phyloP scores from a whole-genome alignment of 805 yeast species.

The Saccharomyces kudriavzevii region DNA sequence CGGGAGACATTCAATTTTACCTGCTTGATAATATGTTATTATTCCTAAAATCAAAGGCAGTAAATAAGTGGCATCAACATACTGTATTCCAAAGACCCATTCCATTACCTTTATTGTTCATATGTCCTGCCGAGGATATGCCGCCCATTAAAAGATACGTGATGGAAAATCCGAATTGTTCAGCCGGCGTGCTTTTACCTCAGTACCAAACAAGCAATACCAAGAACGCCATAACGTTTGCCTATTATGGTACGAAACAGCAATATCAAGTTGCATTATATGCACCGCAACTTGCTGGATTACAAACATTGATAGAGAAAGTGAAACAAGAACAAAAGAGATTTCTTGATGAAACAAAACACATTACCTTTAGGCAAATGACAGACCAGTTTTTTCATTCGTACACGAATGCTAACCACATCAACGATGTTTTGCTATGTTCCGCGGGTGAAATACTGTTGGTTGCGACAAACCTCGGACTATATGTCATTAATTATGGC shows the following conservation, averaged over 20 bases:
- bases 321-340: conserved; percentile 68
- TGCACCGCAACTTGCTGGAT: conserved; percentile 41
- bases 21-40: conserved; percentile 77
- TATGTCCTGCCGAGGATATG: conserved; percentile 66
- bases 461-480: conserved; percentile 84
- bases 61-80: conserved; percentile 79
- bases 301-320: conserved; percentile 68
- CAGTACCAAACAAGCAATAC: conserved; percentile 11
- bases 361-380: conserved; percentile 64
- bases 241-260: conserved; percentile 26
- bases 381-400: conserved; percentile 65
- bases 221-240: conserved; percentile 19
- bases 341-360: conserved; percentile 60
- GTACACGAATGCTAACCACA: conserved; percentile 42
- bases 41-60: conserved; percentile 75
- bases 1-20: conserved; percentile 71
- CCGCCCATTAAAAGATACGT: conserved; percentile 45
- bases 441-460: conserved; percentile 84
- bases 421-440: conserved; percentile 82
- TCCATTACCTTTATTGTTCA: conserved; percentile 65
- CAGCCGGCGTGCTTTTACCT: conserved; percentile 15
- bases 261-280: conserved; percentile 33
- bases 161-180: conserved; percentile 18
- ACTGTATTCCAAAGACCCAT: conserved; percentile 82
- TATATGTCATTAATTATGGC: conserved; percentile 66